Conservation (phyloP, 257 asterid species). For the Solanum pennellii region DNA sequence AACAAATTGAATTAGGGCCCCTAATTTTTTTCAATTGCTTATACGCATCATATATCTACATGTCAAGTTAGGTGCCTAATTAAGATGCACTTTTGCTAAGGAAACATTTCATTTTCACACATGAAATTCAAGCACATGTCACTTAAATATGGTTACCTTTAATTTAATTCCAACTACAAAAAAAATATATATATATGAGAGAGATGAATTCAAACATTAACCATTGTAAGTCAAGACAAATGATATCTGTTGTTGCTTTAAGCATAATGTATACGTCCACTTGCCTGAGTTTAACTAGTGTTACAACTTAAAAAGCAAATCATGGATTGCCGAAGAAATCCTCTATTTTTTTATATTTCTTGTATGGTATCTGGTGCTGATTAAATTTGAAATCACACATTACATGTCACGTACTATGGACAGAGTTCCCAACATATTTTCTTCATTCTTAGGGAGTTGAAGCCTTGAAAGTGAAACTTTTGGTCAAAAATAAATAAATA, state of each 20-base stretch:
- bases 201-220: background rate
- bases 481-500: background rate
- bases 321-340: background rate
- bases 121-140: background rate
- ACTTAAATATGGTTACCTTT: background rate
- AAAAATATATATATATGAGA: background rate
- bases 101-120: background rate
- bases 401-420: background rate
- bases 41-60: background rate
- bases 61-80: background rate
- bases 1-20: background rate
- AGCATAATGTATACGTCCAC: background rate
- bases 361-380: rapidly evolving
- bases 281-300: background rate
- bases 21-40: background rate
- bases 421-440: background rate
- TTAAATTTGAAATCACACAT: background rate
- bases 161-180: background rate
- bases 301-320: background rate
- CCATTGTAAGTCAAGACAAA: background rate
- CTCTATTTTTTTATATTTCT: background rate
- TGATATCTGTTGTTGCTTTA: background rate
- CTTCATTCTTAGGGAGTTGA: background rate
- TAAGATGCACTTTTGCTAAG: background rate
- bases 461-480: background rate